Base-by-base conservation (phyloP, 2,329 filamentous ascomycete genomes). In the Tympanopsis confertula region DNA sequence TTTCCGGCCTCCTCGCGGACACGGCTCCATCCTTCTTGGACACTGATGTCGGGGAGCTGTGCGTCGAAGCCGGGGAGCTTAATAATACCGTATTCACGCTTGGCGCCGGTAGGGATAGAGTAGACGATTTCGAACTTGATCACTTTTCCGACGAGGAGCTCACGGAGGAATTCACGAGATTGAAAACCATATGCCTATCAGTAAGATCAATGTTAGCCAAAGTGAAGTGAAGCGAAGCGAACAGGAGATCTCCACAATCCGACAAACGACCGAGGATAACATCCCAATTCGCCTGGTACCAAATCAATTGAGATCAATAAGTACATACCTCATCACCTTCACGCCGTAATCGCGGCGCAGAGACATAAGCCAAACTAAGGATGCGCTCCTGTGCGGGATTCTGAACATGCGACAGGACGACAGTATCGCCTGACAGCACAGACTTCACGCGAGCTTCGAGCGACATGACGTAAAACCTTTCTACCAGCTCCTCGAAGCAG, bases 11-110 rank as follows among this genome's bases (percentile, higher is more conserved):
- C 91, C 51, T 98, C 91, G 45, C 91, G 79, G 42, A 98, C 74
- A 63, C 91, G 94, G 45, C 87, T 66, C 87, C 88, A 95, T 47
- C 91, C 91, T 50, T 87, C 85, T 53, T 86, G 79, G 45, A 96
- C 77, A 41, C 83, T 72, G 44, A 84, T 76, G 45, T 96, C 87
- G 14, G 91, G 88, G 37, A 98, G 61, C 39, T 75, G 67, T 20
- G 76, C 76, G 36, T 86, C 86, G 30, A 33, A 33, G 50, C 86
- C 82, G 44, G 82, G 78, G 38, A 95, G 69, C 45, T 75, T 74
- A 42, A 86, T 79, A 45, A 78, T 72, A 46, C 89, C 91, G 54
- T 95, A 98, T 55, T 98, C 89, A 47, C 87, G 81, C 45, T 85
- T 81, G 32, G 78, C 30, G 30, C 30, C 82, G 39, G 78, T 82